These are phyloP conservation scores for Solanum ossicruentum DNA, from an alignment of 257 asterid genomes.

Conservation along the genomic window DNA sequence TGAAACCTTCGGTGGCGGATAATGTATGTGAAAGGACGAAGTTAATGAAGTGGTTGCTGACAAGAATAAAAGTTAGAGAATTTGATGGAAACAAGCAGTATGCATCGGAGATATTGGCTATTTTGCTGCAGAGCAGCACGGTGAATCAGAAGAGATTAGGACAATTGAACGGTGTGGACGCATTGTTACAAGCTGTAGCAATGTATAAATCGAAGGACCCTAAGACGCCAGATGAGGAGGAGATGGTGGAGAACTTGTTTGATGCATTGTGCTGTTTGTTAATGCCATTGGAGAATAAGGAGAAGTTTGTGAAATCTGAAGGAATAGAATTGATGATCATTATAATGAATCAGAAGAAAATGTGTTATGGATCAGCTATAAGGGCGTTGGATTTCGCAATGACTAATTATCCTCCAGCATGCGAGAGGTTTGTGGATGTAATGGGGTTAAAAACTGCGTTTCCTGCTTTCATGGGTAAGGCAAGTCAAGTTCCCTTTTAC, in stretches of 20 bases:
- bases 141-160: conserved; percentile 88
- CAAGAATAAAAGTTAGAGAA: conserved; percentile 67
- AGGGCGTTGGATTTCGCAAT: conserved; percentile 86
- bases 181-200: conserved; percentile 90
- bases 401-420: conserved; percentile 95
- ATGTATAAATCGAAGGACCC: conserved; percentile 94
- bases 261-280: conserved; percentile 84
- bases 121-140: conserved; percentile 68
- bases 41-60: conserved; percentile 87
- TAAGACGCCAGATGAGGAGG: conserved; percentile 85
- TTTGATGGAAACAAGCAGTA: conserved; percentile 92
- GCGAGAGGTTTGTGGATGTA: conserved; percentile 95
- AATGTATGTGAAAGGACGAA: conserved; percentile 92
- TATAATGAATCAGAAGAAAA: conserved; percentile 94
- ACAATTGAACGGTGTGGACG: conserved; percentile 92
- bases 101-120: conserved; percentile 89
- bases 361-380: conserved; percentile 84
- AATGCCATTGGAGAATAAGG: conserved; percentile 98
- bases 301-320: conserved; percentile 92
- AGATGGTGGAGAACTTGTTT: conserved; percentile 94
- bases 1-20: conserved; percentile 70
- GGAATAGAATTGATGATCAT: conserved; percentile 98
- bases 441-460: conserved; percentile 96
- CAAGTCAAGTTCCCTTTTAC: conserved; percentile 54
- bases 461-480: conserved; percentile 99